phyloP scores from a whole-genome alignment of 768 basidiomycete species.

The Mycena metata region DNA sequence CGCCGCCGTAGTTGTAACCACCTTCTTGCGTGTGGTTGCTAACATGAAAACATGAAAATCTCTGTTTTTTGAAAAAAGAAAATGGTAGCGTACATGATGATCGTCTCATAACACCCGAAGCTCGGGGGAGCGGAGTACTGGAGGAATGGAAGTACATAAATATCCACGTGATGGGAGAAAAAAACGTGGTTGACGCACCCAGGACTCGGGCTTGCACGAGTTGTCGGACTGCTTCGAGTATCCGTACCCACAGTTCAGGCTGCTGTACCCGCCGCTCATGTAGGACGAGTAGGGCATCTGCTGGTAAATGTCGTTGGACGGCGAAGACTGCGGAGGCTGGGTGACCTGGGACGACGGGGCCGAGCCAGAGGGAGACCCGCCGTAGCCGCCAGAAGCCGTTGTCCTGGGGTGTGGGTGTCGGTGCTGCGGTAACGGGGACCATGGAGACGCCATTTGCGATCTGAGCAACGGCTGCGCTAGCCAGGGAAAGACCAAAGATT shows the following conservation, averaged over 20 bases:
- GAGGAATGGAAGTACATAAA: slow-evolving; percentile 11
- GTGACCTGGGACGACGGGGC: slow-evolving; percentile 48
- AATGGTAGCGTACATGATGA: slow-evolving; percentile 54
- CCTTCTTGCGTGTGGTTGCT: slow-evolving; percentile 17
- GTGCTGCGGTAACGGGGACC: slow-evolving; percentile 49
- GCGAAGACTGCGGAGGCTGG: slow-evolving; percentile 48
- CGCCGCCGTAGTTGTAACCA: slow-evolving; percentile 15
- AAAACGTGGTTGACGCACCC: slow-evolving; percentile 59
- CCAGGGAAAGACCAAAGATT: slow-evolving; percentile 70
- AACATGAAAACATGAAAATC: slow-evolving; percentile 22
- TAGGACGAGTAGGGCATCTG: slow-evolving; percentile 73
- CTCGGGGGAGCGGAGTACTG: slow-evolving; percentile 50
- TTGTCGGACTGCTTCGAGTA: slow-evolving; percentile 69
- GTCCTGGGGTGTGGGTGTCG: slow-evolving; percentile 40
- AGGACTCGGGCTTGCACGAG: slow-evolving; percentile 65
- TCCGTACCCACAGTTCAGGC: slow-evolving; percentile 79
- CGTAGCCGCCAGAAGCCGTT: slow-evolving; percentile 35
- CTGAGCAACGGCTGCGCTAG: slow-evolving; percentile 70
- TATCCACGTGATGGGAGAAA: neutral
- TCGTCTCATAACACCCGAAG: slow-evolving; percentile 72
- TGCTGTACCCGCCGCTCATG: slow-evolving; percentile 73
- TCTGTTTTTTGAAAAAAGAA: neutral
- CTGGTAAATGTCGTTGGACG: slow-evolving; percentile 57
- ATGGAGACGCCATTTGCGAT: slow-evolving; percentile 62
- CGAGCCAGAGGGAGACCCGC: slow-evolving; percentile 46